Conservation (phyloP, 192 early-diverging fungal genomes). For the Phlyctochytrium bullatum region DNA sequence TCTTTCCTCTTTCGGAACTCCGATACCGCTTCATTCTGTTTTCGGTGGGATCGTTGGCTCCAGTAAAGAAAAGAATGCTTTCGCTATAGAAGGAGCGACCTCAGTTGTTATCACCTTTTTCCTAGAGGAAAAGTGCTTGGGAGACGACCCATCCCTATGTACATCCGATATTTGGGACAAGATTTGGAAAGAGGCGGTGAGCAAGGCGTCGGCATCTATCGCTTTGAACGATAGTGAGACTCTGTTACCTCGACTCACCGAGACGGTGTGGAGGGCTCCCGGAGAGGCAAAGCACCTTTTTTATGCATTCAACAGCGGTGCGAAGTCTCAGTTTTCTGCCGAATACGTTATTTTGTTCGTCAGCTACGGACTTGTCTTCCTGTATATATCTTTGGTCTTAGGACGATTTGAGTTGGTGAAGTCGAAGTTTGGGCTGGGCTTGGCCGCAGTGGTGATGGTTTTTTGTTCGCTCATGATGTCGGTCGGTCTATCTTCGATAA, state of each 20-base stretch:
- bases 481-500: constrained; percentile 59
- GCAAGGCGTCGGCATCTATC: not conserved
- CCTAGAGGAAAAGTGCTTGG: constrained; percentile 34
- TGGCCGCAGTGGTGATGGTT: constrained; percentile 66
- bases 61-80: not conserved
- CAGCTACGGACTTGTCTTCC: constrained; percentile 62
- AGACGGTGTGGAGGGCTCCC: constrained; percentile 16
- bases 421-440: constrained; percentile 69
- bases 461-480: constrained; percentile 62
- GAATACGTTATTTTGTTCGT: constrained; percentile 46
- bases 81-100: constrained; percentile 32
- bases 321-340: constrained; percentile 7
- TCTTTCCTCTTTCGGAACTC: constrained; percentile 34
- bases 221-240: too few relatives aligned
- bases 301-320: constrained; percentile 29
- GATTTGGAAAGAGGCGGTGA: constrained; percentile 34
- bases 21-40: constrained; percentile 35
- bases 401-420: constrained; percentile 70
- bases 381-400: constrained; percentile 66
- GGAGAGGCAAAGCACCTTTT: constrained; percentile 41
- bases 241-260: not conserved
- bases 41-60: constrained; percentile 27
- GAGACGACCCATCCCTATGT: not conserved
- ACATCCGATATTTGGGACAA: constrained; percentile 41
- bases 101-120: constrained; percentile 57